Evolutionary conservation across 148 eudicot genomes (phyloP), one percentile per base, ranked within the genome.

Genomic region (Nepenthes mirabilis): DNA sequence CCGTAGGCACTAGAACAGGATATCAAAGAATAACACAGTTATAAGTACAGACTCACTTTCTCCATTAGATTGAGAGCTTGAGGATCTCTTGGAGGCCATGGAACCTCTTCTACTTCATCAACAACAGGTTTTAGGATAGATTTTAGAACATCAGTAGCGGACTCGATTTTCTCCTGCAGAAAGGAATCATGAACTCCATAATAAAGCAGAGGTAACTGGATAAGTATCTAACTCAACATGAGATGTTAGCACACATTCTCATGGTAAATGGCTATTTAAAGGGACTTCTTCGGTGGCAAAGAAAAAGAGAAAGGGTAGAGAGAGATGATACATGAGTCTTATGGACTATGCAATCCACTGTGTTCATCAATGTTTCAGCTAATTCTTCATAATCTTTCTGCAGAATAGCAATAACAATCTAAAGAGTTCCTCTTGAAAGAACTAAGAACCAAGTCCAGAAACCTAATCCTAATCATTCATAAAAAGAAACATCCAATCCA

Each of bases 381-480:
- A 93, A 64, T 67, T 93, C 99, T 76, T 93, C 99, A 60, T 82
- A 93, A 75, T 93, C 99, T 79, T 89, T 84, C 99, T 93, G 90
- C 75, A 43, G 63, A 11, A 55, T 33, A 66, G 36, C 50, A 13
- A 47, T 23, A 33, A 54, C 50, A 63, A 33, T 56, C 45, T 55
- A 61, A 61, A 33, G 34, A 37, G 6, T 34, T 33, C 43, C 7
- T 14, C 14, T 40, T 32, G 43, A 48, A 2, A 55, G 10, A 43
- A 2, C 48, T 5, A 49, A 11, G 52, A 10, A n/a, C 3, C 1
- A 49, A 10, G 52, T n/a, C 52, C 12, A 10, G 52, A 49, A 49
- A 49, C 12, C 52, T 5, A 49, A 2, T 2, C 6, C 45, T 40
- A 8, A 49, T 2, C 6, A 49, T 13, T 9, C 12, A 57, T 9